Evolutionary conservation across 2,329 filamentous ascomycete species (phyloP).

Genomic region (Diaporthe eres): DNA sequence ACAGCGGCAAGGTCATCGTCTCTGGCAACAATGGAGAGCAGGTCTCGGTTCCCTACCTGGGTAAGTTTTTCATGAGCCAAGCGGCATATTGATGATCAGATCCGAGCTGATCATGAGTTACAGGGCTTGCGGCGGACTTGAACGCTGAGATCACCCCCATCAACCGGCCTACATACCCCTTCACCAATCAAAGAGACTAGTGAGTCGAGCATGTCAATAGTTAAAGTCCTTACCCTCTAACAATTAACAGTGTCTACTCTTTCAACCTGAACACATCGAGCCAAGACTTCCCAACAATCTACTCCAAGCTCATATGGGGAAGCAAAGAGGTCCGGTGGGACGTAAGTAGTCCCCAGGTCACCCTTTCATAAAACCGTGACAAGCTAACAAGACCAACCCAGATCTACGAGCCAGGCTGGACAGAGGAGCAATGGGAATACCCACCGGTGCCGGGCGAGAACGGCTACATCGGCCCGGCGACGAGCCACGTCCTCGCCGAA

Average conservation of each 20-base stretch:
- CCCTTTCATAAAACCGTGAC: too few species aligned
- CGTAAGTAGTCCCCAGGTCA: conserved; percentile 43
- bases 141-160: conserved; percentile 40
- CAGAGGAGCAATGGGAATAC: conserved; percentile 46
- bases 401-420: conserved; percentile 44
- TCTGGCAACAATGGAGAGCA: conserved; percentile 50
- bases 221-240: neutral
- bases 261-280: neutral
- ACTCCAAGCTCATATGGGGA: conserved; percentile 46
- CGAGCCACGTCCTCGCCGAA: conserved; percentile 39
- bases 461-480: conserved; percentile 45
- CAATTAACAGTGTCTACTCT: neutral
- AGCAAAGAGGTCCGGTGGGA: conserved; percentile 50
- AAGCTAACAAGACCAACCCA: neutral
- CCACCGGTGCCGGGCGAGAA: conserved; percentile 45
- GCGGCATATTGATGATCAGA: neutral
- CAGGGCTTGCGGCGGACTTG: conserved; percentile 44
- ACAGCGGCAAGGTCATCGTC: conserved; percentile 53
- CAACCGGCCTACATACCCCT: conserved; percentile 42
- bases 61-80: conserved; percentile 38
- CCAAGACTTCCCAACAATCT: conserved; percentile 50
- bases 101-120: conserved; percentile 33
- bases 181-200: conserved; percentile 38
- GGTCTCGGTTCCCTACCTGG: conserved; percentile 52
- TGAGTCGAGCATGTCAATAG: neutral